Evolutionary conservation across 345 rosid species (phyloP).

Genomic region (Litchi chinensis): DNA sequence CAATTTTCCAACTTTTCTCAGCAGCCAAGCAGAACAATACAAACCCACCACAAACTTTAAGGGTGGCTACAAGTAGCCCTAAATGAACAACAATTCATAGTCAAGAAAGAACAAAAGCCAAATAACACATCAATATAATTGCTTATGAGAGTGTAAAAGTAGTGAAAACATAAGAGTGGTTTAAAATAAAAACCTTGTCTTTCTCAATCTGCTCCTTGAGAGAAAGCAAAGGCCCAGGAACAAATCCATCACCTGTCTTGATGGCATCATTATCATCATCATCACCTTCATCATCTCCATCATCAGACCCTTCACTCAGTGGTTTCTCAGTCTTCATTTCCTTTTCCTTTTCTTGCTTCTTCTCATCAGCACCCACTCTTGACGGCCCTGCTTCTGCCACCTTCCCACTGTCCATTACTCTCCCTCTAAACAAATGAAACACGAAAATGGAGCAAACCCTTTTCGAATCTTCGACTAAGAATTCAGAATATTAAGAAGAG

Average conservation of each 20-base stretch:
- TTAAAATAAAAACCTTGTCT: slow-evolving; percentile 45
- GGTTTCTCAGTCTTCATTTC: slow-evolving; percentile 26
- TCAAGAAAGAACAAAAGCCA: neutral
- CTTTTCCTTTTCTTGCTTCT: slow-evolving; percentile 20
- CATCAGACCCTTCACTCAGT: slow-evolving; percentile 15
- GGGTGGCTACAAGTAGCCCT: neutral
- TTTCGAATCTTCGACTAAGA: neutral
- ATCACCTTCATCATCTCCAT: slow-evolving; percentile 20
- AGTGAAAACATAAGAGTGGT: neutral
- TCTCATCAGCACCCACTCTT: slow-evolving; percentile 1
- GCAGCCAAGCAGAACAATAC: slow-evolving; percentile 1
- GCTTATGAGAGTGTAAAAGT: neutral
- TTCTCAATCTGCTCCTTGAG: slow-evolving; percentile 65
- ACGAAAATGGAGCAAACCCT: slow-evolving; percentile 9
- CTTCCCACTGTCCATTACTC: slow-evolving; percentile 36
- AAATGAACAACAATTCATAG: neutral
- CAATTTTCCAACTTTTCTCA: neutral
- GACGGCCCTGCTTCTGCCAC: slow-evolving; percentile 35
- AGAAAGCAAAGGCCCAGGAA: slow-evolving; percentile 54
- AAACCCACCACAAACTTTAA: neutral
- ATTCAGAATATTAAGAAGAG: neutral
- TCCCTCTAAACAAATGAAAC: neutral
- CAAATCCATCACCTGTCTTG: slow-evolving; percentile 35
- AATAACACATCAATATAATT: neutral
- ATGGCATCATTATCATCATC: slow-evolving; percentile 24